phyloP scores from a whole-genome alignment of 805 yeast genomes.

The Wickerhamomyces ciferrii region DNA sequence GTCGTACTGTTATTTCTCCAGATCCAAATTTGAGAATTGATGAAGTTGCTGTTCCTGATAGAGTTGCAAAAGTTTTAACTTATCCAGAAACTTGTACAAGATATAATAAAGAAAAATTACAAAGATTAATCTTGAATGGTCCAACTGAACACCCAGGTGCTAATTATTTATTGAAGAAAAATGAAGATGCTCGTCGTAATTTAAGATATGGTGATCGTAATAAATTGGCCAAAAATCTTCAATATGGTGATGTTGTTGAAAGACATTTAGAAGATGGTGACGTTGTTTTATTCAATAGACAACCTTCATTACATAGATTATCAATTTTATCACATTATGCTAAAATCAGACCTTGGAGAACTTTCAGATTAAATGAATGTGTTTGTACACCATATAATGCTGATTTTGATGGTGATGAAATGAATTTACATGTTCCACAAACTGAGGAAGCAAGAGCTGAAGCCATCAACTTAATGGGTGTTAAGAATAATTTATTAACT shows the following conservation, averaged over 20 bases:
- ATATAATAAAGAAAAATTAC: constrained; percentile 77
- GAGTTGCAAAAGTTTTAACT: constrained; percentile 92
- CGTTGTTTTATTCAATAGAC: constrained; percentile 91
- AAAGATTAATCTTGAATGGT: constrained; percentile 71
- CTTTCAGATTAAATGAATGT: constrained; percentile 95
- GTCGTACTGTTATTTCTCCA: constrained; percentile 97
- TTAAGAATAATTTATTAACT: constrained; percentile 86
- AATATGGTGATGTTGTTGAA: constrained; percentile 90
- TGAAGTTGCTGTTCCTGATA: constrained; percentile 97
- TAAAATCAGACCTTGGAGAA: constrained; percentile 95
- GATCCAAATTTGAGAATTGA: constrained; percentile 94
- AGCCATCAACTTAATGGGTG: constrained; percentile 98
- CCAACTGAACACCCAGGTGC: constrained; percentile 96
- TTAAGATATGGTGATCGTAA: constrained; percentile 82
- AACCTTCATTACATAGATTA: constrained; percentile 93
- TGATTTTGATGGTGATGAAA: constrained; percentile 99
- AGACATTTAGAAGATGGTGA: constrained; percentile 98
- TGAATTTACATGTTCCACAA: constrained; percentile 98
- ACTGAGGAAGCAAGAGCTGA: constrained; percentile 99
- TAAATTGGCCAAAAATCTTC: constrained; percentile 69
- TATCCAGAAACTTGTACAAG: constrained; percentile 93
- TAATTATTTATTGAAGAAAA: constrained; percentile 76
- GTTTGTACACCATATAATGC: constrained; percentile 99
- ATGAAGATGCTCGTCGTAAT: constrained; percentile 84
- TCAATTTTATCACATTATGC: constrained; percentile 95